These are phyloP conservation scores for Drechslerella coelobrocha DNA, from an alignment of 2,329 filamentous ascomycete genomes.

Conservation along the genomic window DNA sequence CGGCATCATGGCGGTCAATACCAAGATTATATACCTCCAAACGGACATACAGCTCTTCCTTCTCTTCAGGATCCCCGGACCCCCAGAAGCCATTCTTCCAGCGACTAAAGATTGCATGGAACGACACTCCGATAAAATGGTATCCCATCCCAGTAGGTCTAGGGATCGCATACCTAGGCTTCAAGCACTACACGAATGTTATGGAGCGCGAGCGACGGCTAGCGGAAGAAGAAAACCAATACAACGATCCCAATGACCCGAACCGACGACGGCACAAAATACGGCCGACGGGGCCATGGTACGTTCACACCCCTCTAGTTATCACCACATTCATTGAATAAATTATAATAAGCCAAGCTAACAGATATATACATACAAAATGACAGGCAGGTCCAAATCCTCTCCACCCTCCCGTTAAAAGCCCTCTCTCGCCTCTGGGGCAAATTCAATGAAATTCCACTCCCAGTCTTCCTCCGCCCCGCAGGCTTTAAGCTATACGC, in stretches of 20 bases:
- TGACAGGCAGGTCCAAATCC: conserved; percentile 81
- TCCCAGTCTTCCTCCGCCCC: conserved; percentile 85
- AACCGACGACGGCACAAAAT: conserved; percentile 66
- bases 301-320: conserved; percentile 52
- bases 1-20: conserved; percentile 6
- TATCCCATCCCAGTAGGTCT: conserved; percentile 87
- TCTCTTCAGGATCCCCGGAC: conserved; percentile 15
- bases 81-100: conserved; percentile 26
- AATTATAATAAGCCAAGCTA: neutral
- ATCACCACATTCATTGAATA: neutral
- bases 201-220: conserved; percentile 64
- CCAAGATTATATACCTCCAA: neutral
- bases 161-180: conserved; percentile 81
- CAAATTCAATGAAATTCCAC: conserved; percentile 83
- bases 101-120: conserved; percentile 59
- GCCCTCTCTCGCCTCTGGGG: conserved; percentile 89
- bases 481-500: conserved; percentile 93
- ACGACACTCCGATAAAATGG: conserved; percentile 77
- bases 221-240: conserved; percentile 60
- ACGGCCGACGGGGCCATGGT: conserved; percentile 84
- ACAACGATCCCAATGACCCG: conserved; percentile 61
- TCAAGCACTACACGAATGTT: conserved; percentile 83
- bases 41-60: neutral
- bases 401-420: conserved; percentile 91
- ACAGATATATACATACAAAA: neutral